Evolutionary conservation across 352 stramenopile genomes (phyloP), one percentile per base, ranked within the genome.

Genomic region (Phytophthora europaea): DNA sequence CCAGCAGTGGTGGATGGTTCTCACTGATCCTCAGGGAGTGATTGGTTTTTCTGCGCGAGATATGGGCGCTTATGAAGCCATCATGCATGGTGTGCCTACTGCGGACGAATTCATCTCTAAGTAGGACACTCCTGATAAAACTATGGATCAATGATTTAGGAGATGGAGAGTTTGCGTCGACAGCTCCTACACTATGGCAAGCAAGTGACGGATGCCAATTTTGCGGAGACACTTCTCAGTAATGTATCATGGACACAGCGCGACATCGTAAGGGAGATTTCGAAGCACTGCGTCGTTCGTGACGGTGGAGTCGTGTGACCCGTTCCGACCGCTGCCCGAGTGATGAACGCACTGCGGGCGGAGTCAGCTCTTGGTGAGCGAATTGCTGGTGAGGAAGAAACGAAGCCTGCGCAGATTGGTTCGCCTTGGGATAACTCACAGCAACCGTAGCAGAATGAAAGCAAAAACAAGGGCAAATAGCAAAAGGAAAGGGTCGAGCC

Each of bases 261-360:
- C 16, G 66, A 73, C 47, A 40, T 68, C 13, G 43, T 67, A 10
- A 52, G 58, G 1, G 52, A 68, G 26, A 60, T 64, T 26, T 67
- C 58, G 2, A 63, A 60, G 40, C 58, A 73, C 23, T 73, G 64
- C 20, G 43, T 60, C 33, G 66, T 73, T 26, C 28, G 57, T 63
- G 65, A 45, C 38, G 38, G 38, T 45, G 38, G 38, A 45, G 3
- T 6, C 38, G 5, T 45, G 3, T n/a, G 38, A 45, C 38, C 48
- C 12, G 40, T 64, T 2, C 66, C 66, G 18, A 67, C 40, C 38
- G 48, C 51, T 26, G 20, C 38, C 38, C 38, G n/a, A 7, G 38
- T 45, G 38, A 45, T 45, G 38, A 45, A 45, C 12, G 38, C 38
- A 18, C 13, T 45, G 38, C 38, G 38, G 12, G 38, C 38, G 12